Base-by-base conservation (phyloP, 805 yeast genomes). In the Saturnispora serradocipensis region DNA sequence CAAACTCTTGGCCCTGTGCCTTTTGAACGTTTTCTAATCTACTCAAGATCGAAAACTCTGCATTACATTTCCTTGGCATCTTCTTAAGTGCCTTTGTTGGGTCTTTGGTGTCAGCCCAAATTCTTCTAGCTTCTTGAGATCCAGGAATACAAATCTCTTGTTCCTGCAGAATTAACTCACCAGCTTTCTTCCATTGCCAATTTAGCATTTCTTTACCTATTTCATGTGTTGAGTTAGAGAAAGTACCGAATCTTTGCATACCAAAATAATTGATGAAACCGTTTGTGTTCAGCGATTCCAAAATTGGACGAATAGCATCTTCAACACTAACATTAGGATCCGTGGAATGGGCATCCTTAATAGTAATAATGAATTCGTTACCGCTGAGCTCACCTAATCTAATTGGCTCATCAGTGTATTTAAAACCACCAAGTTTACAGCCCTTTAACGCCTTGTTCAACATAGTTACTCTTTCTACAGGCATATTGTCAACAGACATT, bases 171-270 rank as follows among this genome's bases (percentile, higher is more conserved):
- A 93, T 76, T 53, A 90, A 69, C 50, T 87, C 86, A 5, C 76
- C 91, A 1, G 95, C 97, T 13, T 72, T 75, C 59, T 84, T 77
- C 89, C 95, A 93, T 52, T 89, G 81, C 35, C 78, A 80, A 46
- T 79, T 73, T 47, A 93, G 69, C 27, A 91, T 72, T 55, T 75
- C 75, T 55, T 78, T 79, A 46, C 99, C 99, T 50, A 90, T 74
- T 30, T 75, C 77, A 67, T 93, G 97, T 0, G 99, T 90, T 2
- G 98, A 88, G 28, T 89, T 75, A 11, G 97, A 86, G 62, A 88
- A 91, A 0, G 99, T 90, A 28, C 99, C 99, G 66, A 93, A 93
- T 62, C 99, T 74, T 72, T 93, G 99, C 90, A 93, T 84, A n/a
- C 99, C 99, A 65, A 78, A 93, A 64, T 93, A 93, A 67, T 93